Percentiles rank a stretch among this genome's conserved stretches.
These are phyloP conservation scores for Arthrinium phaeospermum DNA, from an alignment of 2,329 filamentous ascomycete genomes.

Conservation along the genomic window DNA sequence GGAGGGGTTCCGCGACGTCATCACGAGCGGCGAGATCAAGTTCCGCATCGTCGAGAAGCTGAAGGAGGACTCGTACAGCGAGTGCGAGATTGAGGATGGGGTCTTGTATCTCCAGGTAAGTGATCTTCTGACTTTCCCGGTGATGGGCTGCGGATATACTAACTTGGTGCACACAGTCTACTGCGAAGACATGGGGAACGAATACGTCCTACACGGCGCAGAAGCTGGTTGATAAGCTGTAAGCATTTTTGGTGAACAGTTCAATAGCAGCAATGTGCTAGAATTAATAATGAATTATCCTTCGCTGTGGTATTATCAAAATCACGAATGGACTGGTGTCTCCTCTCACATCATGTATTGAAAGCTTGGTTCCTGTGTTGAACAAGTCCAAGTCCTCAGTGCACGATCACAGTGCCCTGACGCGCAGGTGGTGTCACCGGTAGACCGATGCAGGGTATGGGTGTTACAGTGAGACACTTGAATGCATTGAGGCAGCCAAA, in stretches of 20 bases:
- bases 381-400: not conserved
- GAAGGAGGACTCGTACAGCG: constrained; percentile 48
- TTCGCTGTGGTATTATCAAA: not conserved
- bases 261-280: not conserved
- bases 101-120: constrained; percentile 56
- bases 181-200: constrained; percentile 30
- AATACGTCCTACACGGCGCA: constrained; percentile 31
- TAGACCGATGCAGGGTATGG: not conserved
- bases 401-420: not conserved
- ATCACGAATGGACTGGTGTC: not conserved
- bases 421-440: not conserved
- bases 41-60: constrained; percentile 55
- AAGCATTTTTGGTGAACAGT: constrained; percentile 16
- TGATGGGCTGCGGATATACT: too few species aligned
- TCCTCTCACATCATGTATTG: not conserved
- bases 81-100: constrained; percentile 54
- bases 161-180: constrained; percentile 27
- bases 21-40: constrained; percentile 48
- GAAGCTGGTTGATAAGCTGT: constrained; percentile 35
- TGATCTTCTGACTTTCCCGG: too few species aligned
- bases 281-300: not conserved
- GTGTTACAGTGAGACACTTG: not conserved
- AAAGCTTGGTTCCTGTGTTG: not conserved
- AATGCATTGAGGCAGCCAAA: not conserved
- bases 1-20: constrained; percentile 54